Base-by-base conservation (phyloP, 2,329 filamentous ascomycete species). In the Alternaria atra region DNA sequence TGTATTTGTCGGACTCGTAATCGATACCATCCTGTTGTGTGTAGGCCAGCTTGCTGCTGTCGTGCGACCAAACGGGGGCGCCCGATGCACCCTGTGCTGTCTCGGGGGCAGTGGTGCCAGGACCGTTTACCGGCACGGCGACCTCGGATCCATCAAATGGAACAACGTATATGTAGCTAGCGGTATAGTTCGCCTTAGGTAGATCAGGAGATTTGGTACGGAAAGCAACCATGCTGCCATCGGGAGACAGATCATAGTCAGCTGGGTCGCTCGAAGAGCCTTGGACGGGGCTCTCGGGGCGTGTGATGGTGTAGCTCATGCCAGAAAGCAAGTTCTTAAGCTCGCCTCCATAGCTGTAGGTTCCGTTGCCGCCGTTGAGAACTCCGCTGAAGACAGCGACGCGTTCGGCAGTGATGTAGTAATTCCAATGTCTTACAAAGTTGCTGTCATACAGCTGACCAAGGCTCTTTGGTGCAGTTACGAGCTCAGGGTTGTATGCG, bases 381-480 rank as follows among this genome's bases (percentile, higher is more conserved):
- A 85, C 84, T 37, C 90, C 89, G 42, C 91, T 91, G 83, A 91
- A 95, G 25, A 97, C 83, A 2, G 90, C 86, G 70, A 89, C 90
- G 63, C 85, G 87, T 71, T 92, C 89, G 37, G 88, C 85, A 1
- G 86, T 87, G 39, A 89, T 83, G 80, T 91, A 96, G 10, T 84
- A 79, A 75, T 96, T 91, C 92, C 92, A 96, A 73, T 96, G 91
- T 23, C 92, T 87, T 32, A 92, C 90, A 70, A 91, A 95, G 47
- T 93, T 86, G 54, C 86, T 87, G 30, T 88, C 87, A 75, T 95
- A 95, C 25, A 93, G 84, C 71, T 87, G 89, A 27, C 87, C 92
- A 3, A 86, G 85, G 37, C 88, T 90, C 29, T 84, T 79, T 1
- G 86, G 82, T 68, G 87, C 86, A 54, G 84, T 80, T 23, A 86